phyloP scores from a whole-genome alignment of 1,284 basidiomycete species.

The Cryptococcus jaspeensis region DNA sequence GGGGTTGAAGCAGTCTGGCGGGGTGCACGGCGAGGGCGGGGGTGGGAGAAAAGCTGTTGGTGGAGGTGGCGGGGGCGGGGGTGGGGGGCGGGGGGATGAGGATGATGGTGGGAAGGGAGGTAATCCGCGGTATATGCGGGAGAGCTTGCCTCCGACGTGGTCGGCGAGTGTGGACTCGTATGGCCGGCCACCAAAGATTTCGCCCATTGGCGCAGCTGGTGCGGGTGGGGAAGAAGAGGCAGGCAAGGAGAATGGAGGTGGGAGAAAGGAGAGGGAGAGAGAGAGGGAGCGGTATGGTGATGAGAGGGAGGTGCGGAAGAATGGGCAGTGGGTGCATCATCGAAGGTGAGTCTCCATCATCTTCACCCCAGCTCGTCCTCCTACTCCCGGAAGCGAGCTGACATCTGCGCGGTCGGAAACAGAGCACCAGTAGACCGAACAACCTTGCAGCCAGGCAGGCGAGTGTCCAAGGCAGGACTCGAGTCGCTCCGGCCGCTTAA shows the following conservation, averaged over 20 bases:
- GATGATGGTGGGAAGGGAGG: constrained; percentile 46
- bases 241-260: constrained; percentile 12
- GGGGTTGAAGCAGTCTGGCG: constrained; percentile 75
- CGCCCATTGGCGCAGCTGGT: constrained; percentile 4
- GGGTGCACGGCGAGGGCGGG: constrained; percentile 50
- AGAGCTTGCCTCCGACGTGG: constrained; percentile 67
- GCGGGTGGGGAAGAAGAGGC: constrained; percentile 10
- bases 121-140: constrained; percentile 61
- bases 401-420: neutral
- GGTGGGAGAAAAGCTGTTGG: neutral
- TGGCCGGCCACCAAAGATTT: constrained; percentile 8
- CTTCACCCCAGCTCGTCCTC: too few relatives aligned
- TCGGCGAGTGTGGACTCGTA: constrained; percentile 25
- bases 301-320: constrained; percentile 70
- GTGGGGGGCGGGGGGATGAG: constrained; percentile 2
- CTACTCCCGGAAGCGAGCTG: too few relatives aligned
- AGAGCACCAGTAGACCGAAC: constrained; percentile 76
- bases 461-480: constrained; percentile 84
- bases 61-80: constrained; percentile 11
- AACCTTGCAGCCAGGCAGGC: constrained; percentile 77
- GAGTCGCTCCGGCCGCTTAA: constrained; percentile 57
- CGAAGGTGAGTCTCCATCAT: constrained; percentile 53
- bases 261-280: constrained; percentile 11
- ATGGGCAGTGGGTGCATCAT: constrained; percentile 78
- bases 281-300: constrained; percentile 21